These are phyloP conservation scores for Lasiosphaeria miniovina DNA, from an alignment of 495 filamentous ascomycete genomes.

Conservation along the genomic window DNA sequence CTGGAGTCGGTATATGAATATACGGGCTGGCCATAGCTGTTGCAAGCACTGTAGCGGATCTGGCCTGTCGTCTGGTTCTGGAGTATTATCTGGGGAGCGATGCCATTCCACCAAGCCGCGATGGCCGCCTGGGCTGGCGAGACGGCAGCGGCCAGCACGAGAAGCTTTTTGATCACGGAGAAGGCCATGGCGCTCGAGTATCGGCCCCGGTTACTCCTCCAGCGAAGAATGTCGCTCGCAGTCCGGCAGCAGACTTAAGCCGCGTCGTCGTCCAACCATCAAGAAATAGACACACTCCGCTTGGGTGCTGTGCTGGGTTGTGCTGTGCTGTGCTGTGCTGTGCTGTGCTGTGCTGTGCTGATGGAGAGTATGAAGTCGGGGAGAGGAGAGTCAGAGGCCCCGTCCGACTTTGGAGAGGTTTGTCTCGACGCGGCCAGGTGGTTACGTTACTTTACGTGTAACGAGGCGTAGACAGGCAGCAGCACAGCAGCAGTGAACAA, in stretches of 20 bases:
- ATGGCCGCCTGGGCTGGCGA: slow-evolving; percentile 25
- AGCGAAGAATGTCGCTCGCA: background rate
- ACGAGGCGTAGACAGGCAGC: no score
- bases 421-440: no score
- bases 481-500: no score
- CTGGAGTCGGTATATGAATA: slow-evolving; percentile 29
- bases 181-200: background rate
- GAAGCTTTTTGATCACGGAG: slow-evolving; percentile 4
- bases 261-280: background rate
- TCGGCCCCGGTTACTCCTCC: background rate
- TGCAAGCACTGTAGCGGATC: slow-evolving; percentile 38
- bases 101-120: slow-evolving; percentile 31
- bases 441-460: no score
- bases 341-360: no score
- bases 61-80: slow-evolving; percentile 32
- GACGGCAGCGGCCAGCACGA: slow-evolving; percentile 23
- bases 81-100: slow-evolving; percentile 34
- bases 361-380: no score
- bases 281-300: background rate
- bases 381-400: no score
- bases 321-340: no score
- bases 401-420: no score
- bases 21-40: slow-evolving; percentile 21
- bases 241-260: background rate
- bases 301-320: no score